These are phyloP conservation scores for Camellia sinensis DNA, from an alignment of 148 eudicot species.

Conservation along the genomic window DNA sequence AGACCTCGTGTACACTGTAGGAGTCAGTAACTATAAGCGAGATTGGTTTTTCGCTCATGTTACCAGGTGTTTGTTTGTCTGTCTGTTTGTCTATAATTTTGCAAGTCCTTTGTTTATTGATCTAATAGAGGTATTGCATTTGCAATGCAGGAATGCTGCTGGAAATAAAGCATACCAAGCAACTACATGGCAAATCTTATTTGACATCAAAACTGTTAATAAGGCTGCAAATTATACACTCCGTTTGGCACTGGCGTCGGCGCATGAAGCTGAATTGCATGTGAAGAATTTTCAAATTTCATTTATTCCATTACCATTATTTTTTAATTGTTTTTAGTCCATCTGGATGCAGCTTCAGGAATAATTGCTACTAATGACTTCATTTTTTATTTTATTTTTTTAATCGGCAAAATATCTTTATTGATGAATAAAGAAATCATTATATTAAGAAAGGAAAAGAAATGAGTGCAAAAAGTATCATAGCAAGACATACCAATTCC, in stretches of 20 bases:
- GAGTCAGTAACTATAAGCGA: conserved; percentile 39
- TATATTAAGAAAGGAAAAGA: too few relatives aligned
- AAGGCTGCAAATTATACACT: conserved; percentile 19
- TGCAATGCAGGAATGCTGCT: conserved; percentile 8
- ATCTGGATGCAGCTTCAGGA: too few relatives aligned
- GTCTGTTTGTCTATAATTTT: not conserved
- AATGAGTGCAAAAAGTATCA: too few relatives aligned
- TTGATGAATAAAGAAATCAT: too few relatives aligned
- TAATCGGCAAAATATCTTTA: too few relatives aligned
- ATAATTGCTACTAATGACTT: too few relatives aligned
- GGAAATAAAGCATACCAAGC: conserved; percentile 8
- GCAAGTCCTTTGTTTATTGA: not conserved
- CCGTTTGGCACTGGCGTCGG: conserved; percentile 31
- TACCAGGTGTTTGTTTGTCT: conserved; percentile 26
- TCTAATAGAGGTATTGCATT: not conserved
- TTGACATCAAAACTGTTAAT: conserved; percentile 13
- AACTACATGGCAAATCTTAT: conserved; percentile 31
- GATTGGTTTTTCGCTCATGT: conserved; percentile 69
- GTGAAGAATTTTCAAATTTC: not conserved
- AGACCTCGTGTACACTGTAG: conserved; percentile 54
- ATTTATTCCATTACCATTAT: too few relatives aligned
- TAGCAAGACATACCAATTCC: too few relatives aligned
- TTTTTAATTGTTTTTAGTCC: too few relatives aligned
- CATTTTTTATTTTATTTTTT: too few relatives aligned
- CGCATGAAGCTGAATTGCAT: conserved; percentile 22